phyloP scores from a whole-genome alignment of 192 early-diverging fungal species.

The Coemansia sp. region DNA sequence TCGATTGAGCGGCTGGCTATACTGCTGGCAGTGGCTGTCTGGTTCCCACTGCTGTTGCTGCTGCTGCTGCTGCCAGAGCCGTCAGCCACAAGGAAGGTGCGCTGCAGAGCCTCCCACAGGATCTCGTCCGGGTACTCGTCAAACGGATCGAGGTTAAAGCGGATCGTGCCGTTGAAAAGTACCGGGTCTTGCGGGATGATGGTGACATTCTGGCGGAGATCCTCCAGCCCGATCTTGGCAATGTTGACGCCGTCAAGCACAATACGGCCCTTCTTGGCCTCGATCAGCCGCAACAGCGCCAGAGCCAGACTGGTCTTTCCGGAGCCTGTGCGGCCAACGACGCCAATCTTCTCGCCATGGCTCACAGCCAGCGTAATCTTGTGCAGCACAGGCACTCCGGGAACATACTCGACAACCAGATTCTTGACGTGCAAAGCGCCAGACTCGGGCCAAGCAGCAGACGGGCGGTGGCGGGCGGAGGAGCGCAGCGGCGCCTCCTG shows the following conservation, averaged over 20 bases:
- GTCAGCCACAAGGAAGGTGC: conserved; percentile 18
- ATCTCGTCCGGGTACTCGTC: conserved; percentile 74
- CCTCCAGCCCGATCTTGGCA: conserved; percentile 65
- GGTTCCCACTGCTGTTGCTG: background rate
- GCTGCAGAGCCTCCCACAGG: conserved; percentile 23
- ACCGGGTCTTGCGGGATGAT: conserved; percentile 80
- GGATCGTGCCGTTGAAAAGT: conserved; percentile 53
- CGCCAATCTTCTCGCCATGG: conserved; percentile 53
- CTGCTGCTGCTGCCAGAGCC: too few species aligned
- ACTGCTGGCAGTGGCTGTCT: background rate
- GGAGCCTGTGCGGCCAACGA: conserved; percentile 60
- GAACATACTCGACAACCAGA: conserved; percentile 75
- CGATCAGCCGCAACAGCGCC: conserved; percentile 77
- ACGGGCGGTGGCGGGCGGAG: conserved; percentile 52
- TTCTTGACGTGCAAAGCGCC: conserved; percentile 72
- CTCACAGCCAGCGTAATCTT: conserved; percentile 55
- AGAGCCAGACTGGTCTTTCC: conserved; percentile 77
- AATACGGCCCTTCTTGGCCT: conserved; percentile 67
- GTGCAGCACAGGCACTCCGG: conserved; percentile 72
- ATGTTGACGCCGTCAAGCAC: conserved; percentile 78
- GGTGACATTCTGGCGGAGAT: conserved; percentile 70
- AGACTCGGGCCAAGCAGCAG: conserved; percentile 61
- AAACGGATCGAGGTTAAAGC: conserved; percentile 88
- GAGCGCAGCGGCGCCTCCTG: conserved; percentile 75
- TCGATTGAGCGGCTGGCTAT: too few species aligned